Percentiles rank a stretch among this genome's conserved stretches.
These are phyloP conservation scores for Picea glauca DNA, from an alignment of 75 land plant genomes.

Conservation along the genomic window DNA sequence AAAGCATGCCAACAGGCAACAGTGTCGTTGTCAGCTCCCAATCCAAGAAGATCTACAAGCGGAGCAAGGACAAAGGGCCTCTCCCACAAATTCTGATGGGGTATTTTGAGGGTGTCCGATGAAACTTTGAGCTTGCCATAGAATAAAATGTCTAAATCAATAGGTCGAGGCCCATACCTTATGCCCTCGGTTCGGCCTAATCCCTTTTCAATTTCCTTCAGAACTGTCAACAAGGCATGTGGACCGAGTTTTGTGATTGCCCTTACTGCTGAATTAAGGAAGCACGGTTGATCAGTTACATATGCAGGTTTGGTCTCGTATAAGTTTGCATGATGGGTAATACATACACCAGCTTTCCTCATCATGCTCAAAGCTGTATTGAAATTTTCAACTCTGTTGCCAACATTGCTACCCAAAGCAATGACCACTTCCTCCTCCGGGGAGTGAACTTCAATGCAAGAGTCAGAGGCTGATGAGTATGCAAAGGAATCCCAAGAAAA, in stretches of 20 bases:
- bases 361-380: conserved; percentile 67
- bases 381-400: conserved; percentile 66
- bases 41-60: conserved; percentile 65
- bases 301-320: conserved; percentile 91
- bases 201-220: conserved; percentile 80
- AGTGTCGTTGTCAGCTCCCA: conserved; percentile 30
- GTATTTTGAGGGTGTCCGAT: conserved; percentile 68
- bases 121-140: conserved; percentile 58
- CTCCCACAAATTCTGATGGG: conserved; percentile 81
- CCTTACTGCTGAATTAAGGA: conserved; percentile 90
- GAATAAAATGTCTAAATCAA: conserved; percentile 90
- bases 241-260: conserved; percentile 77
- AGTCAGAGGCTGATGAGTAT: too few relatives aligned
- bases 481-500: too few relatives aligned
- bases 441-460: conserved; percentile 1
- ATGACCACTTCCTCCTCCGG: conserved; percentile 84
- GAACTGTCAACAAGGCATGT: conserved; percentile 52
- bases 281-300: conserved; percentile 84
- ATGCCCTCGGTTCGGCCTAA: conserved; percentile 85
- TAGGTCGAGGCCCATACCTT: conserved; percentile 91
- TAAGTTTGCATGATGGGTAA: conserved; percentile 70
- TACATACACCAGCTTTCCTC: conserved; percentile 56
- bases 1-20: conserved; percentile 66
- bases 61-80: conserved; percentile 96
- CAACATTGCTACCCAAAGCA: conserved; percentile 94